Percentiles rank a stretch among this genome's conserved stretches.
Evolutionary conservation across 257 asterid genomes (phyloP).

Genomic region (Thymus mandschuricus): DNA sequence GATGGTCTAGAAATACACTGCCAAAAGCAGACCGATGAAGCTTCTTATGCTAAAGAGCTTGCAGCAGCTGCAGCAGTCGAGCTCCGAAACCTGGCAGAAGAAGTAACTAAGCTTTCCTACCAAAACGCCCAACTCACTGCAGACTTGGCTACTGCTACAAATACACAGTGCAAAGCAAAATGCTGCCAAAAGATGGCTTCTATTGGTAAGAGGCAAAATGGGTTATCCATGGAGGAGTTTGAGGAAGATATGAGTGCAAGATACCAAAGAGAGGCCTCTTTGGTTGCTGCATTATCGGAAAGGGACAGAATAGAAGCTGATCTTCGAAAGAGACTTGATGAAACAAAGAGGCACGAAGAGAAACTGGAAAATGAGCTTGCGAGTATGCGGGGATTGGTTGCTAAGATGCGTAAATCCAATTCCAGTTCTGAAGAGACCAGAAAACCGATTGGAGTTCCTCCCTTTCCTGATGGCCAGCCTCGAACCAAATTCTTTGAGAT

Average conservation of each 20-base stretch:
- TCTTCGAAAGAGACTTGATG: conserved; percentile 69
- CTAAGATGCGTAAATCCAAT: conserved; percentile 49
- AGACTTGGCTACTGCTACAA: conserved; percentile 53
- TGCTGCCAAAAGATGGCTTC: conserved; percentile 51
- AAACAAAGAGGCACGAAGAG: conserved; percentile 65
- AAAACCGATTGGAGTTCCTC: conserved; percentile 30
- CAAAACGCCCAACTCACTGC: conserved; percentile 67
- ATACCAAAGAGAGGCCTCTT: conserved; percentile 76
- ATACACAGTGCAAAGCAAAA: conserved; percentile 44
- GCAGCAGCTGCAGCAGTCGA: conserved; percentile 90
- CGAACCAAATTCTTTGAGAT: background rate
- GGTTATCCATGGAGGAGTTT: conserved; percentile 61
- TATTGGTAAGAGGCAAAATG: conserved; percentile 42
- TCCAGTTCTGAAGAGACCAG: conserved; percentile 34
- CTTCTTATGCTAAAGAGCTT: conserved; percentile 77
- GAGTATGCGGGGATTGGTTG: conserved; percentile 64
- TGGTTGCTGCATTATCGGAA: conserved; percentile 79
- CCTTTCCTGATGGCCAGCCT: conserved; percentile 32
- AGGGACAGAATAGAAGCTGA: conserved; percentile 77
- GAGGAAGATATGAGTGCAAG: conserved; percentile 65
- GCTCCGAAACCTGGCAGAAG: conserved; percentile 81
- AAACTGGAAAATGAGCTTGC: conserved; percentile 70
- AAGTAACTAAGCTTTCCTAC: conserved; percentile 80
- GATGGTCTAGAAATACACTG: conserved; percentile 61
- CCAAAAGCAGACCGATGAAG: conserved; percentile 68